Base-by-base conservation (phyloP, 345 rosid species). In the Hibiscus trionum region DNA sequence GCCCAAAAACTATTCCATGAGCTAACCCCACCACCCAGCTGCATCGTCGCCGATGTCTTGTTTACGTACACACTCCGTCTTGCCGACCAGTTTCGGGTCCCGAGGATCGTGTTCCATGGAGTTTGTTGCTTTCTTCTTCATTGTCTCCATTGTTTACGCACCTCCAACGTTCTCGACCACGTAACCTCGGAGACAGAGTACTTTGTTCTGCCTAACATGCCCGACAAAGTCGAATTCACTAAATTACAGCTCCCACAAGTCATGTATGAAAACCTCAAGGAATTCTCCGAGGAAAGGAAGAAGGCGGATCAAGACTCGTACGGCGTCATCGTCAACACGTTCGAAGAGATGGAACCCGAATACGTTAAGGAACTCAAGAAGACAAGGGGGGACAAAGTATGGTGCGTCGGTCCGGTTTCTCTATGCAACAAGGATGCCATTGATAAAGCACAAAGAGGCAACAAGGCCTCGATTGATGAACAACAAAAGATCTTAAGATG, bases 41-140 rank as follows among this genome's bases (percentile, higher is more conserved):
- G 90, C 77, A 79, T 86, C 69, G 79, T 86, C 1, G 79, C 86
- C 24, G 90, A 82, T 44, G 73, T 77, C 60, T 65, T 78, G 69
- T 72, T 80, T 57, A 60, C 72, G 2, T 84, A 76, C 66, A 84
- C 88, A 4, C 35, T 60, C 39, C 37, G 74, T 39, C 73, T 78
- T 31, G 87, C 90, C 50, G 63, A 17, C 6, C 80, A 79, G 61
- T 81, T 83, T 56, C 67, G 73, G 72, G 71, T 86, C 56, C 90
- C 88, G 0, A 82, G 86, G 64, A 70, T 86, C 76, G 6, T 80
- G 2, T 86, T 86, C 85, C 73, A 62, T 60, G 84, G 84, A 8
- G 70, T 76, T 27, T 74, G 76, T 53, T 80, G 90, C 61, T 84
- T 86, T 73, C 66, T 68, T 52, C 81, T 79, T 57, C 16, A 72